These are phyloP conservation scores for Pseudogymnoascus sp. DNA, from an alignment of 2,329 filamentous ascomycete genomes.

Conservation along the genomic window DNA sequence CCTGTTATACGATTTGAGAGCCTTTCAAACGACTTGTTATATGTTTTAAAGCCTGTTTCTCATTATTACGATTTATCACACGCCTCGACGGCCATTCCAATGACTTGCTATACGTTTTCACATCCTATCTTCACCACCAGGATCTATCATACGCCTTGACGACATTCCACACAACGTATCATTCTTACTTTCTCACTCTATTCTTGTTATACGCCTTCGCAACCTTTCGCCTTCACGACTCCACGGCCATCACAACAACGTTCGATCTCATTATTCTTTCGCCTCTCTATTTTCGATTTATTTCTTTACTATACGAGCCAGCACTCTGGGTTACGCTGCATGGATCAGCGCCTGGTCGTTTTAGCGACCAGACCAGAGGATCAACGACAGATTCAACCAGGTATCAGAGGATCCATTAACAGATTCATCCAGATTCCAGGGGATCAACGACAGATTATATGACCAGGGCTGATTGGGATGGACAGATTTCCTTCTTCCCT, in stretches of 20 bases:
- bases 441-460: background rate
- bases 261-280: too few relatives aligned
- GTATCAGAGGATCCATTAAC: background rate
- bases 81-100: background rate
- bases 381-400: background rate
- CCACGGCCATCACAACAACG: background rate
- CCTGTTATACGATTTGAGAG: background rate
- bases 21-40: background rate
- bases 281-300: background rate
- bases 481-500: background rate
- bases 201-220: background rate
- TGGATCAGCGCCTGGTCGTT: background rate
- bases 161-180: background rate
- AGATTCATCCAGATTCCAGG: background rate
- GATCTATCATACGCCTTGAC: background rate
- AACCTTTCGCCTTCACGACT: background rate
- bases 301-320: background rate
- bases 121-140: background rate
- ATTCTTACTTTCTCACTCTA: background rate
- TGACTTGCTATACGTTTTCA: background rate
- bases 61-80: background rate
- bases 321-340: background rate
- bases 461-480: background rate
- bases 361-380: background rate
- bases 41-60: background rate